Evolutionary conservation across 768 basidiomycete species (phyloP).

Genomic region (Lentinula raphanica): DNA sequence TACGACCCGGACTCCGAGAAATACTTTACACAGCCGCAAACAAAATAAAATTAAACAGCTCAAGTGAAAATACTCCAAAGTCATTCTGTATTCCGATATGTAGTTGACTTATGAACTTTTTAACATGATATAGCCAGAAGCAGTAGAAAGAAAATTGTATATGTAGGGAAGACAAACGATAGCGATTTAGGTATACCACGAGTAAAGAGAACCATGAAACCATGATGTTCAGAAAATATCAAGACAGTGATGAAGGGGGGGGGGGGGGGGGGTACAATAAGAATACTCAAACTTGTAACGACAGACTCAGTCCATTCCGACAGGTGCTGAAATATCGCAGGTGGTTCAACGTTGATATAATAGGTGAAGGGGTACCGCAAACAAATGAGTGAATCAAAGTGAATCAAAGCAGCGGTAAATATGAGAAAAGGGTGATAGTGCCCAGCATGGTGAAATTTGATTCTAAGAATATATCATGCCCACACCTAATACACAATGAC

Average conservation of each 20-base stretch:
- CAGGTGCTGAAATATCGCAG: slow-evolving; percentile 35
- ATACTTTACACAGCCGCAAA: too few species aligned
- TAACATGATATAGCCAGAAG: slow-evolving; percentile 45
- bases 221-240: slow-evolving; percentile 11
- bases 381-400: slow-evolving; percentile 14
- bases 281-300: slow-evolving; percentile 42
- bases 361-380: slow-evolving; percentile 19
- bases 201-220: slow-evolving; percentile 13
- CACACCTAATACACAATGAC: slow-evolving; percentile 53
- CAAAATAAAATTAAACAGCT: too few species aligned
- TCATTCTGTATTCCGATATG: slow-evolving; percentile 9
- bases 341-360: slow-evolving; percentile 46
- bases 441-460: background rate
- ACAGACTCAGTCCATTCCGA: slow-evolving; percentile 52
- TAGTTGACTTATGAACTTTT: slow-evolving; percentile 32
- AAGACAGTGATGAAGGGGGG: slow-evolving; percentile 12
- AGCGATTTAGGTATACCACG: slow-evolving; percentile 34
- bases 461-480: slow-evolving; percentile 52
- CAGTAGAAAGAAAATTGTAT: slow-evolving; percentile 26
- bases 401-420: slow-evolving; percentile 11
- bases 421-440: slow-evolving; percentile 12
- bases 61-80: slow-evolving; percentile 7
- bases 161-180: slow-evolving; percentile 25
- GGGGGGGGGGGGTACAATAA: slow-evolving; percentile 19
- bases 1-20: too few species aligned